A percentile compares a stretch with the other conserved stretches of the same genome.
phyloP scores from a whole-genome alignment of 306 rosid species.

The Senna siamea region DNA sequence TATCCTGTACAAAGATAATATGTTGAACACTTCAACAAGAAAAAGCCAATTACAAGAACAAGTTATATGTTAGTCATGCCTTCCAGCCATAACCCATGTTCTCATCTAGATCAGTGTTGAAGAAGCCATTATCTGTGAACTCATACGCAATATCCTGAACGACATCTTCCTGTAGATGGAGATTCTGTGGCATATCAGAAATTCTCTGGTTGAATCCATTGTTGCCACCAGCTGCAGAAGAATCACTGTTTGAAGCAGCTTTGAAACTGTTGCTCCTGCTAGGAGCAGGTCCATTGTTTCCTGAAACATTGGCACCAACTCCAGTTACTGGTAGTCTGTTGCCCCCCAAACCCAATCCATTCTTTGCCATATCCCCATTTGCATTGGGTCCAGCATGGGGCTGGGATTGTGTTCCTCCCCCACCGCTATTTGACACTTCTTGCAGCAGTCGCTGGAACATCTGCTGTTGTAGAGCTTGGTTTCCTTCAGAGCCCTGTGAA shows the following conservation, averaged over 20 bases:
- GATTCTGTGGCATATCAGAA: conserved; percentile 64
- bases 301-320: conserved; percentile 51
- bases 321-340: conserved; percentile 47
- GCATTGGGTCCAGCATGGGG: conserved; percentile 62
- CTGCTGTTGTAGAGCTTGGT: conserved; percentile 71
- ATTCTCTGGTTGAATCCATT: conserved; percentile 75
- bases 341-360: conserved; percentile 61
- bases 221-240: conserved; percentile 76
- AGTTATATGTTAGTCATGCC: conserved; percentile 67
- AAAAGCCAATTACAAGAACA: conserved; percentile 48
- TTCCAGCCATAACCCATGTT: conserved; percentile 81
- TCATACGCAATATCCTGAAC: conserved; percentile 67
- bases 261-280: conserved; percentile 92
- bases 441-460: conserved; percentile 81
- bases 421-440: conserved; percentile 62
- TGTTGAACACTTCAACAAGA: conserved; percentile 46
- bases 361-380: conserved; percentile 57
- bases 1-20: conserved; percentile 78
- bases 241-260: conserved; percentile 81
- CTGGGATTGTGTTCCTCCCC: conserved; percentile 59
- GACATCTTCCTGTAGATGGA: conserved; percentile 78
- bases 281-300: conserved; percentile 65
- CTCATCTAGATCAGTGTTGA: conserved; percentile 78
- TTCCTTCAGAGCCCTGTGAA: conserved; percentile 64
- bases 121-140: conserved; percentile 70